These are phyloP conservation scores for Tarenaya hassleriana DNA, from an alignment of 345 rosid genomes.

Conservation along the genomic window DNA sequence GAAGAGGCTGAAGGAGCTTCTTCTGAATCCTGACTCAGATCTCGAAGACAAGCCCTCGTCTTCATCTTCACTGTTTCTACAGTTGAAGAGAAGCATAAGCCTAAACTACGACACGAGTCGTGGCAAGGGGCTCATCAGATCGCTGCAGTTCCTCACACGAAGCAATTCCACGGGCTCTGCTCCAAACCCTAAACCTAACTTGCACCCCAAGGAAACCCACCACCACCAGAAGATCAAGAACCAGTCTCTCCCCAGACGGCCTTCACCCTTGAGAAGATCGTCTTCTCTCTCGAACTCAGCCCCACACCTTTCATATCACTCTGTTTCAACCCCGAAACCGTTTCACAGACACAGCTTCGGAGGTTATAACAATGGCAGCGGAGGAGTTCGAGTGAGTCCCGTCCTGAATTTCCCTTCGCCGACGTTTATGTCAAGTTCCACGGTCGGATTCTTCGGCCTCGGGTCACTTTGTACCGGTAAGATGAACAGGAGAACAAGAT, in stretches of 20 bases:
- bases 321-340: conserved; percentile 33
- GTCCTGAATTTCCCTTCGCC: conserved; percentile 69
- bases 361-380: conserved; percentile 46
- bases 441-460: conserved; percentile 54
- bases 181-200: conserved; percentile 42
- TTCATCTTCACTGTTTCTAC: conserved; percentile 45
- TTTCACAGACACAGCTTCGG: conserved; percentile 49
- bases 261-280: conserved; percentile 44
- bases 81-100: conserved; percentile 81
- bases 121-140: conserved; percentile 52
- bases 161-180: conserved; percentile 89
- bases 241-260: conserved; percentile 44
- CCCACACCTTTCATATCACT: conserved; percentile 28
- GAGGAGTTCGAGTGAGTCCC: conserved; percentile 53
- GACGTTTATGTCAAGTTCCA: conserved; percentile 54
- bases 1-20: conserved; percentile 69
- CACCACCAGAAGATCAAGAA: conserved; percentile 26
- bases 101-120: conserved; percentile 52
- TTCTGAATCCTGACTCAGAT: conserved; percentile 34
- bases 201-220: conserved; percentile 32
- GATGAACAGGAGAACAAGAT: conserved; percentile 55
- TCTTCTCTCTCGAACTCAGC: conserved; percentile 33
- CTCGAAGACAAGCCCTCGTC: conserved; percentile 36
- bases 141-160: conserved; percentile 64
- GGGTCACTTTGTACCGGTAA: conserved; percentile 73